A percentile compares a stretch with the other conserved stretches of the same genome.
These are phyloP conservation scores for Neoarthrinium moseri DNA, from an alignment of 2,329 filamentous ascomycete species.

Conservation along the genomic window DNA sequence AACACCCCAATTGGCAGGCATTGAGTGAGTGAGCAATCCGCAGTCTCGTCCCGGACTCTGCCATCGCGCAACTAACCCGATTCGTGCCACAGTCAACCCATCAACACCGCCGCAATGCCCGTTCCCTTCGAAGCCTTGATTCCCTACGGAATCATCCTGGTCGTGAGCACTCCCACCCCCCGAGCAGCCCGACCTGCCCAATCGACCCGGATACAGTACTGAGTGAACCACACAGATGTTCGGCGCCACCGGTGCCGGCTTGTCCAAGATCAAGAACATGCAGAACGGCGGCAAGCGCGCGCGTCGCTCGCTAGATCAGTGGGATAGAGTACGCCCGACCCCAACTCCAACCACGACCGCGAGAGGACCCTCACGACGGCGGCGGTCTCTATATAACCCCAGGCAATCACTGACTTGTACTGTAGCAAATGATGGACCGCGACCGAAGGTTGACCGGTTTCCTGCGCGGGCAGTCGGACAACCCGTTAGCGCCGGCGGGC, in stretches of 20 bases:
- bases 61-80: no score
- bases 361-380: neutral
- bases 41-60: no score
- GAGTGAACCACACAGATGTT: constrained; percentile 53
- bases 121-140: constrained; percentile 64
- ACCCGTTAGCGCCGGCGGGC: constrained; percentile 52
- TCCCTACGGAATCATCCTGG: constrained; percentile 64
- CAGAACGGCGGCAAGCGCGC: constrained; percentile 61
- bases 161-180: constrained; percentile 39
- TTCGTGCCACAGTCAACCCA: no score
- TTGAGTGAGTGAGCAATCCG: constrained; percentile 10
- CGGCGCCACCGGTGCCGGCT: constrained; percentile 55
- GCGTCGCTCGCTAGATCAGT: constrained; percentile 60
- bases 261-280: constrained; percentile 55
- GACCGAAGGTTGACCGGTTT: constrained; percentile 60
- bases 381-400: neutral
- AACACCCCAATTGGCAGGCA: constrained; percentile 9
- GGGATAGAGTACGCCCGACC: constrained; percentile 54
- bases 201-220: constrained; percentile 13
- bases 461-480: constrained; percentile 57
- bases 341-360: neutral
- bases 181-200: neutral
- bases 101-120: constrained; percentile 48
- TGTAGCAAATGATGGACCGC: constrained; percentile 60
- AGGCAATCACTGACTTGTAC: constrained; percentile 14